Evolutionary conservation across 2,329 filamentous ascomycete species (phyloP), one percentile per base, ranked within the genome.

Genomic region (Colletotrichum tanaceti): DNA sequence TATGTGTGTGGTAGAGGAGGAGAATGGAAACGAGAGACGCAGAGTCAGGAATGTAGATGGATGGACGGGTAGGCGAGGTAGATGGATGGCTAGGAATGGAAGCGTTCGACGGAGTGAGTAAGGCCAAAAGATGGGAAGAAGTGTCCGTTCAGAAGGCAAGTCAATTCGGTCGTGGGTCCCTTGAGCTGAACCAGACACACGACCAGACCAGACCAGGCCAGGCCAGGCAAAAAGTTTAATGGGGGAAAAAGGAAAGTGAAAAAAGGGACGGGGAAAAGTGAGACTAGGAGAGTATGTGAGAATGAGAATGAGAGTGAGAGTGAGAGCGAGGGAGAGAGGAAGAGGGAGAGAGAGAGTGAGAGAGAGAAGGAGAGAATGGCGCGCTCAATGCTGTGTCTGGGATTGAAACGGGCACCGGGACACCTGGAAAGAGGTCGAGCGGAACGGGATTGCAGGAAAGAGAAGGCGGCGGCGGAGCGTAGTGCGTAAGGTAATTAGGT

Each of bases 371-470:
- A 38, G 28, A 32, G 28, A 58, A 18, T 35, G 61, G 43, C 18
- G 43, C 18, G 32, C 35, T 50, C 49, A 66, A 65, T 50, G 66
- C 55, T 52, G 62, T 66, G 63, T 66, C 59, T 49, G 49, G 54
- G 32, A 65, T 65, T 68, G 65, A 68, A 69, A 69, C 66, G 63
- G 44, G 49, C 57, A 63, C 57, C 57, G 62, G 28, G 50, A 65
- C 62, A 52, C 35, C 54, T 57, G 35, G 24, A 57, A 49, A 58
- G 24, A 59, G 60, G 57, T 65, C 57, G 60, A 63, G 54, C 65
- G 49, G 44, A 24, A 20, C 18, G 55, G 41, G 18, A 58, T 43
- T 20, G 44, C 22, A 44, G 11, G 32, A 11, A 35, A n/a, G 39
- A 58, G 35, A 49, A 22, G 41, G 41, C 55, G 20, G 16, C 10